Percentiles rank a stretch among this genome's conserved stretches.
phyloP scores from a whole-genome alignment of 768 basidiomycete species.

The Lentinula detonsa region DNA sequence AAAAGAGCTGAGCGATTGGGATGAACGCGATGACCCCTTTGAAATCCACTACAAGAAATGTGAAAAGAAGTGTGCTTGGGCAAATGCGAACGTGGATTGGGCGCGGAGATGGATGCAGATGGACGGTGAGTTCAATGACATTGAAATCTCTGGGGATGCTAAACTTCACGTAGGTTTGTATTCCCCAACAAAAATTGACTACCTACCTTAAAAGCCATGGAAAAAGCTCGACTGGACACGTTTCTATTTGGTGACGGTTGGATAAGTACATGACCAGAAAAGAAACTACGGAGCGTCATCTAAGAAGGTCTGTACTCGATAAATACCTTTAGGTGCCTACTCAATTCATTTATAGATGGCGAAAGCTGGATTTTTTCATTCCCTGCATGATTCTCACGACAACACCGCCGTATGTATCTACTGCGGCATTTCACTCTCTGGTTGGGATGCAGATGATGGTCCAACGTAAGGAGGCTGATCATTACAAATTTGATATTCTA shows the following conservation, averaged over 20 bases:
- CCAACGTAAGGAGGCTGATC: slow-evolving; percentile 59
- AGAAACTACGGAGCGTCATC: slow-evolving; percentile 66
- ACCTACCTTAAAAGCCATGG: slow-evolving; percentile 65
- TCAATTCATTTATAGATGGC: slow-evolving; percentile 57
- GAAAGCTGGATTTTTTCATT: slow-evolving; percentile 81
- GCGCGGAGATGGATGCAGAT: slow-evolving; percentile 47
- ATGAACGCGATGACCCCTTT: slow-evolving; percentile 78
- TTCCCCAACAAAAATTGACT: slow-evolving; percentile 54
- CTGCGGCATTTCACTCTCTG: slow-evolving; percentile 72
- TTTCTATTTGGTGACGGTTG: slow-evolving; percentile 52
- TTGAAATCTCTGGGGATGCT: background rate
- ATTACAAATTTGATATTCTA: background rate
- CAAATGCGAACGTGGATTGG: slow-evolving; percentile 64
- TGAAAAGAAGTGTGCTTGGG: slow-evolving; percentile 68
- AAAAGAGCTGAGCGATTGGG: slow-evolving; percentile 83
- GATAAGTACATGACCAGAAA: slow-evolving; percentile 56
- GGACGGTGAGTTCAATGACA: slow-evolving; percentile 40
- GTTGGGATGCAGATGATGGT: slow-evolving; percentile 86
- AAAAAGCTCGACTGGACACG: slow-evolving; percentile 65
- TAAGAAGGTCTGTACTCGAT: slow-evolving; percentile 43
- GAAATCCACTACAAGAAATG: slow-evolving; percentile 76
- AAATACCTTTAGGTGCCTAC: slow-evolving; percentile 4
- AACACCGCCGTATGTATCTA: slow-evolving; percentile 86
- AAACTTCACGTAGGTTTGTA: slow-evolving; percentile 37
- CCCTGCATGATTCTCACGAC: slow-evolving; percentile 59